Base-by-base conservation (phyloP, 148 eudicot genomes). In the Rhododendron molle region DNA sequence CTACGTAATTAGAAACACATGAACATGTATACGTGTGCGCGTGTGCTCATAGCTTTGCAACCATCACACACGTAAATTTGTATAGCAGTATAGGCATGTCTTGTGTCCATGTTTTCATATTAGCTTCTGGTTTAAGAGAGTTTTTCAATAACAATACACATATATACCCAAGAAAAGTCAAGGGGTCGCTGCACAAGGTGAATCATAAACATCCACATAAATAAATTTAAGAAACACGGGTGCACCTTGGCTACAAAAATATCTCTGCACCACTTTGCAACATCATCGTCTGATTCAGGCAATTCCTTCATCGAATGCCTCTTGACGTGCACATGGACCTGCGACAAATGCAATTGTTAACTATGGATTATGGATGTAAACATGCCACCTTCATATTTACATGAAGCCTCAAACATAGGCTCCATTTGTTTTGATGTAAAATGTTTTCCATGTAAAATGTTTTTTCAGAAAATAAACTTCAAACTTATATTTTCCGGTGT, bases 261-360 rank as follows among this genome's bases (percentile, higher is more conserved):
- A 86, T 97, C 99, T 90, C 85, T 93, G 89, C 99, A 97, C 99
- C 99, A 95, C 78, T 97, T 98, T 47, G 99, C 99, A 87, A 95
- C 91, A 83, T 90, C 94, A 72, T 95, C 98, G 54, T 94, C 97
- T 20, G 94, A 84, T 88, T 94, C 97, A 49, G 99, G 98, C 81
- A 97, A 88, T 87, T 97, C 98, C 82, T 90, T 92, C 98, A 97
- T 94, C 80, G 85, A 84, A 85, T 92, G 94, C 50, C 99, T 90
- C 89, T 92, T 94, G 78, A 97, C 86, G 91, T 93, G 98, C 65
- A 97, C 98, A 80, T 97, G 96, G 65, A 94, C 89, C 99, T 97
- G 91, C 88, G 88, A 13, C 43, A 82, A 52, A 82, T 34, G 47
- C 72, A 74, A 30, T 79, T 8, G 80, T 76, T 34, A 52, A 52